Base-by-base conservation (phyloP, 2,329 filamentous ascomycete genomes). In the Fusarium globosum region DNA sequence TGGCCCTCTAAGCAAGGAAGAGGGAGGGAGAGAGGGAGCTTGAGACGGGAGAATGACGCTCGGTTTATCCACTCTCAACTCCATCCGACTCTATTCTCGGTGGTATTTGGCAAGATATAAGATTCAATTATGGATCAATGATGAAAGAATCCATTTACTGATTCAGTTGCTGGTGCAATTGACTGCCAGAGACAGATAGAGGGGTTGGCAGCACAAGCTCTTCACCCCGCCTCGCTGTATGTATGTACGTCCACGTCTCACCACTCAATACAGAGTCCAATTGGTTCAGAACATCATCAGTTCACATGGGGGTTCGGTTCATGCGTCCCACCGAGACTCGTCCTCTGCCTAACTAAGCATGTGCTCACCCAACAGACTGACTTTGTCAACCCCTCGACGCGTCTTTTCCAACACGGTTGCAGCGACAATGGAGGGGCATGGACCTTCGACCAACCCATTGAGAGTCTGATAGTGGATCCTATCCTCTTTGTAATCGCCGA, bases 11-110 rank as follows among this genome's bases (percentile, higher is more conserved):
- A 57, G 45, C 67, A 71, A 48, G 71, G 66, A 63, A 71, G 66
- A 36, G 28, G 26, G 33, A 41, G 48, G 15, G 28, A 21, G 45
- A 26, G n/a, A 43, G 42, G 45, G 53, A 61, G 56, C 61, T 64
- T 38, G 65, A 43, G 52, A 33, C 51, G 45, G 65, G 71, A 73
- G 70, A 61, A 73, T 73, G 71, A 74, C 71, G 71, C 71, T 72
- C 36, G 18, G 36, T 36, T 53, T 66, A 74, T 65, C 72, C 68
- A 74, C 61, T 48, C 60, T 51, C 49, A 69, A 58, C 55, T 58
- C 55, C 41, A 51, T 51, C 8, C 72, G 72, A 72, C 41, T 61
- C 28, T 30, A 23, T 61, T 73, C 65, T 73, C 67, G 71, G 71
- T 68, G 71, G 60, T 71, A 72, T 68, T 69, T 61, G 53, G 26